phyloP scores from a whole-genome alignment of 352 stramenopile species.

The Phytophthora citrophthora region DNA sequence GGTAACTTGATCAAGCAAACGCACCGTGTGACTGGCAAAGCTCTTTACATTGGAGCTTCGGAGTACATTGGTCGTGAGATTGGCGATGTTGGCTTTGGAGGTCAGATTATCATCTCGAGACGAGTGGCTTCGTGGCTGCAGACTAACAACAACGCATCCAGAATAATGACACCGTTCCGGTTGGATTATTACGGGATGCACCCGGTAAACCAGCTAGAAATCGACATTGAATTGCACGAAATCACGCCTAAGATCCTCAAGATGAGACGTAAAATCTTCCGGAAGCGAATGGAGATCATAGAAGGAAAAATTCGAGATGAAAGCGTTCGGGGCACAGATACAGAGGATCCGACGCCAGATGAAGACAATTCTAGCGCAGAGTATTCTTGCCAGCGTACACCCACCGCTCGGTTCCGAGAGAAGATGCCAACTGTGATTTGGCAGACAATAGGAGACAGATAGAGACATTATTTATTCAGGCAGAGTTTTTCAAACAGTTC shows the following conservation, averaged over 20 bases:
- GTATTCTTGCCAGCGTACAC: constrained; percentile 48
- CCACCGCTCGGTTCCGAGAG: constrained; percentile 43
- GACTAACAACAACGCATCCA: constrained; percentile 40
- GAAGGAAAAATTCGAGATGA: constrained; percentile 33
- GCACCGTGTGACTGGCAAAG: constrained; percentile 72
- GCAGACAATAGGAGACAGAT: constrained; percentile 38
- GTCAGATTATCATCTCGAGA: constrained; percentile 74
- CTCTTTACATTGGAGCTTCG: constrained; percentile 68
- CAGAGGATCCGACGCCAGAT: constrained; percentile 44
- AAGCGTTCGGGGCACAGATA: constrained; percentile 29
- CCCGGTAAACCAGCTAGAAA: constrained; percentile 50
- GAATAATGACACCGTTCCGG: constrained; percentile 48
- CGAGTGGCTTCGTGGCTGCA: constrained; percentile 60
- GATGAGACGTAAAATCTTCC: constrained; percentile 58
- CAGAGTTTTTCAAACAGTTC: constrained; percentile 18
- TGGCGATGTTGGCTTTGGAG: constrained; percentile 66
- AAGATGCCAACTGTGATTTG: constrained; percentile 46
- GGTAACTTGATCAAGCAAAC: constrained; percentile 55
- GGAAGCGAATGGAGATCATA: constrained; percentile 44
- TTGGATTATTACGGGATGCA: constrained; percentile 64
- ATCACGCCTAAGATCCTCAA: constrained; percentile 65
- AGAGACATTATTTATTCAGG: constrained; percentile 43
- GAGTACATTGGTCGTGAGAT: constrained; percentile 72
- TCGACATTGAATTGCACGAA: constrained; percentile 68
- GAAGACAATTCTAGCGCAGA: constrained; percentile 43